Evolutionary conservation across 805 yeast species (phyloP), one percentile per base, ranked within the genome.

Genomic region (Wickerhamiella kurtzmanii): DNA sequence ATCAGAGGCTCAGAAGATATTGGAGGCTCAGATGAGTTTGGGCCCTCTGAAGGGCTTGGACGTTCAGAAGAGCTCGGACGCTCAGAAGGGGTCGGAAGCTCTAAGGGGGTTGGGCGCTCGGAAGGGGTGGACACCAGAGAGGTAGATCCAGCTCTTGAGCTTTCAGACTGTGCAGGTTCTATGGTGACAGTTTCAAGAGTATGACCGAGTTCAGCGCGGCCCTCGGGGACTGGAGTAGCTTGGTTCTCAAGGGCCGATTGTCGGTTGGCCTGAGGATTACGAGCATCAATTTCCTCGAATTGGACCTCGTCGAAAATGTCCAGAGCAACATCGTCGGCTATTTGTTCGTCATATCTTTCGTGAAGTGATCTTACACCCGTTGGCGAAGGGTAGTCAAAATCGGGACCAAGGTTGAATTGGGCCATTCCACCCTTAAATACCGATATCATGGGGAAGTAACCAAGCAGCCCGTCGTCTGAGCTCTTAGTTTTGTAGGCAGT

Each of bases 361-460:
- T 73, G 63, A 39, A 84, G 68, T 0, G 82, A 72, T 43, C 70
- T 69, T 1, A 78, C 72, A 1, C 55, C 57, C 15, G 49, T 56
- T 5, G 56, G 54, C 20, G 53, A 22, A 3, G 45, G 22, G 35
- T 35, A 39, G 37, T 22, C 9, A 54, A 87, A 73, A 11, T 77
- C 69, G 0, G 85, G 81, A 0, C 87, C 82, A 2, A 85, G 70
- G 52, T 82, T 78, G 48, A 89, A 61, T 49, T 74, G 68, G 3
- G 84, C 94, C 8, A 73, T 66, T 0, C 97, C 97, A 2, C 81
- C 81, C 53, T 76, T 77, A 60, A 76, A 92, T 21, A 82, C 82
- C 46, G 95, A 82, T 32, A 85, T 71, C 67, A 87, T 84, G 1
- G 98, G 97, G 64, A 79, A 92, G 60, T 92, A 92, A 0, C 97